Evolutionary conservation across 2,329 filamentous ascomycete genomes (phyloP), one percentile per base, ranked within the genome.

Genomic region (Ceratocystis colombiana): DNA sequence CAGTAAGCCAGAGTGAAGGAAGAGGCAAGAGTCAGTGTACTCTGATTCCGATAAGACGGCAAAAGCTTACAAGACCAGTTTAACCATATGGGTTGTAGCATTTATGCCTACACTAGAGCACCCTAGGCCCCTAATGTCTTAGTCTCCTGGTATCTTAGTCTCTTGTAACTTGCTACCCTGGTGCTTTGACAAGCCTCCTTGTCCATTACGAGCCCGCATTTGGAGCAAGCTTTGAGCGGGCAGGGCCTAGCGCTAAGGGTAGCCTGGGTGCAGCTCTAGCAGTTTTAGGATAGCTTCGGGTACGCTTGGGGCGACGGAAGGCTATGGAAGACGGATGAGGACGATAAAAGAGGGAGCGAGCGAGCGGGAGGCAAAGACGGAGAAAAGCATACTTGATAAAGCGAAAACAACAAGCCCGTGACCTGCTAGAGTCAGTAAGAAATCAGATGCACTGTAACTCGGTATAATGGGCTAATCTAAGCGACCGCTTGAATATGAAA

Each of bases 21-120:
- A 25, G 55, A 59, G 55, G 55, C 55, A 59, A 59, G 28, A 59
- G 22, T 7, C 28, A 20, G 55, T 59, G 25, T 22, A 5, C 30
- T 6, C 48, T 53, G 22, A 41, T 53, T 22, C 17, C 15, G 55
- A 59, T 59, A 59, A 37, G 25, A 59, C 55, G 55, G 55, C 55
- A 37, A 20, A 41, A 59, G 55, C 55, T 59, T 59, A 59, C 55
- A 59, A n/a, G 17, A 15, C 37, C 28, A 25, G 22, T 10, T 53
- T 53, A 53, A 25, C 22, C 8, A 25, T 53, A 25, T 5, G 33
- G 25, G 8, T 37, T 25, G 15, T n/a, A 59, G 55, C 28, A 17
- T 59, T 41, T 41, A 41, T 15, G 37, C 37, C 37, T 12, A 41
- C 37, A 41, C 37, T 59, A 59, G 30, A 37, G 55, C 55, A 59